Base-by-base conservation (phyloP, 306 rosid species). In the Arachis stenosperma region DNA sequence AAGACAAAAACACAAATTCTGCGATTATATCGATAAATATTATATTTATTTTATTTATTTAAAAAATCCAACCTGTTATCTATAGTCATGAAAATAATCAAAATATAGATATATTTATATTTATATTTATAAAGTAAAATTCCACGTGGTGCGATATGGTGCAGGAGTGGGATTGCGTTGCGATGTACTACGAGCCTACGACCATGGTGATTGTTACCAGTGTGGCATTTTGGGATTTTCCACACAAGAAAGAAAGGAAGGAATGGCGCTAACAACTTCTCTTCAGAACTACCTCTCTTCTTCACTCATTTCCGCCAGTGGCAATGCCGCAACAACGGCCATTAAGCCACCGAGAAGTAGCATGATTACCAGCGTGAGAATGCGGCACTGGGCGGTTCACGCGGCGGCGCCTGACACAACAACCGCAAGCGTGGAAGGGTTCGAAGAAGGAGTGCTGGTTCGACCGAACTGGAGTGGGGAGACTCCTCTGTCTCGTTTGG, bases 401-500 rank as follows among this genome's bases (percentile, higher is more conserved):
- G 59, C 72, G 59, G 82, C 76, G 42, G 66, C 86, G 57, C 77
- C 86, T 4, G 85, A 83, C 17, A 37, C 80, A 17, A 37, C 27
- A 50, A 3, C 74, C 50, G 9, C 74, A 37, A 12, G 29, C 15
- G 58, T 36, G 41, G 64, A 70, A 3, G 79, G 48, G 37, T 86
- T 15, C 67, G 87, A 86, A 67, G 83, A 82, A 67, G 93, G 90
- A 44, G 51, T 53, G 13, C 55, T 86, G 29, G 87, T 57, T 29
- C 76, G 84, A 8, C 93, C 89, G 12, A 80, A 67, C 51, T 88
- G 88, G 90, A 44, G 63, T 0, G 93, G 90, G 52, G 78, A 86
- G 27, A 86, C 90, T 54, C 82, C 86, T 39, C 83, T 88, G 29
- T 88, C 93, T 48, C 89, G 87, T 46, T 36, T 84, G 6, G 90